A percentile compares a stretch with the other conserved stretches of the same genome.
These are phyloP conservation scores for Colletotrichum magnum DNA, from an alignment of 2,329 filamentous ascomycete species.

Conservation along the genomic window DNA sequence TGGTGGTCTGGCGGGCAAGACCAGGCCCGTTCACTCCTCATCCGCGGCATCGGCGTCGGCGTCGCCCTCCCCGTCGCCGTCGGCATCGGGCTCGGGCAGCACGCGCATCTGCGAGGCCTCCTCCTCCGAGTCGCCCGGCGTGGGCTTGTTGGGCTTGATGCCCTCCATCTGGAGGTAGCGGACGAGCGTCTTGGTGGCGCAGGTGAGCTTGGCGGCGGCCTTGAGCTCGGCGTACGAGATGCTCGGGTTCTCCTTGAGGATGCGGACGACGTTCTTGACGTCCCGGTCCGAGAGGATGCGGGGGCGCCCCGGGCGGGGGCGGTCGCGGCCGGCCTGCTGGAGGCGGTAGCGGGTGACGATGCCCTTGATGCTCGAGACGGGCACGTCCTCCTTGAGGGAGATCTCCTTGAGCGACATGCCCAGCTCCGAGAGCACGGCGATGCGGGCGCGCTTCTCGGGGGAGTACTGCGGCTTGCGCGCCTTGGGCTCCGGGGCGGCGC, in stretches of 20 bases:
- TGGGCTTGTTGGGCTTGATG: constrained; percentile 39
- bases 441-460: constrained; percentile 39
- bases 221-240: constrained; percentile 38
- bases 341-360: constrained; percentile 40
- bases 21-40: background rate
- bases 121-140: constrained; percentile 38
- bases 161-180: constrained; percentile 40
- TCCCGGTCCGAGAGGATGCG: constrained; percentile 38
- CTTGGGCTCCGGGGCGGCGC: constrained; percentile 38
- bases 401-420: constrained; percentile 41
- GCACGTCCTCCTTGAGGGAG: constrained; percentile 40
- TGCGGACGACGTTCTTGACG: constrained; percentile 38
- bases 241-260: constrained; percentile 38
- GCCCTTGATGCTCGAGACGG: constrained; percentile 39
- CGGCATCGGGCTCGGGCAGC: constrained; percentile 27
- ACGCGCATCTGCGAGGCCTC: constrained; percentile 36
- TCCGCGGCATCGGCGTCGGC: background rate
- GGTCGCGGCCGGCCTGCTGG: constrained; percentile 39
- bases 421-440: constrained; percentile 38
- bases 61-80: constrained; percentile 16
- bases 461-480: constrained; percentile 41
- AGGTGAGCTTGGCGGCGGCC: constrained; percentile 34
- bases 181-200: constrained; percentile 38
- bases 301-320: constrained; percentile 34
- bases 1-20: background rate